Conservation (phyloP, 1,284 basidiomycete genomes). For the Schizophyllum amplum region DNA sequence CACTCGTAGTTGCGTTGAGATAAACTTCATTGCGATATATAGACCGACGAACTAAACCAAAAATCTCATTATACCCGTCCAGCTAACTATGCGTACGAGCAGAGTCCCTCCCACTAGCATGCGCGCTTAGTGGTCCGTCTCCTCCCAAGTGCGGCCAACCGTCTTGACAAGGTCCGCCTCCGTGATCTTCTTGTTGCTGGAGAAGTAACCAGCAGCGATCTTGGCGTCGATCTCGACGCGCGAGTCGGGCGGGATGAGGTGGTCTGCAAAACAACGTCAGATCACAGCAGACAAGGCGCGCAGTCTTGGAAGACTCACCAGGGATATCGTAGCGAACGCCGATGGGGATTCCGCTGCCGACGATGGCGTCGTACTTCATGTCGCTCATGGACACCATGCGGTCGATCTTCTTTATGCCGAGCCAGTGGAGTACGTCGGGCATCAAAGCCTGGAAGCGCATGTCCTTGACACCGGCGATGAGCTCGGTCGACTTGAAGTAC, state of each 20-base stretch:
- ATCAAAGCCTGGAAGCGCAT: constrained; percentile 94
- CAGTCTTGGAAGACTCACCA: constrained; percentile 29
- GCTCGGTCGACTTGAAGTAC: constrained; percentile 92
- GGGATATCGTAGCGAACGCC: constrained; percentile 79
- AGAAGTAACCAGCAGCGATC: constrained; percentile 91
- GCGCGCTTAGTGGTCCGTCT: constrained; percentile 55
- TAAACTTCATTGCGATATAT: no score
- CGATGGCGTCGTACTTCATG: constrained; percentile 94
- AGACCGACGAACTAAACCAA: no score
- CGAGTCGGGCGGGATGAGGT: constrained; percentile 85
- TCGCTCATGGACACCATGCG: constrained; percentile 92
- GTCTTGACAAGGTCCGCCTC: constrained; percentile 77
- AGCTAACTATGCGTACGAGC: no score
- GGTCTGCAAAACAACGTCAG: constrained; percentile 30
- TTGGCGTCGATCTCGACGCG: constrained; percentile 95
- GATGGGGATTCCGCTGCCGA: constrained; percentile 83
- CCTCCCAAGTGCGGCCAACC: constrained; percentile 86
- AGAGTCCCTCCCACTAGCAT: not conserved
- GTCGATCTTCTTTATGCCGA: constrained; percentile 86
- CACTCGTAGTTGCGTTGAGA: no score
- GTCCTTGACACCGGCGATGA: constrained; percentile 93
- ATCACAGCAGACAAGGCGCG: not conserved
- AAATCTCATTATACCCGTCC: no score
- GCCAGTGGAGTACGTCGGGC: constrained; percentile 93
- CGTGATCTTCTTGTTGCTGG: constrained; percentile 67